Base-by-base conservation (phyloP, 805 yeast species). In the Debaryomyces hansenii region DNA sequence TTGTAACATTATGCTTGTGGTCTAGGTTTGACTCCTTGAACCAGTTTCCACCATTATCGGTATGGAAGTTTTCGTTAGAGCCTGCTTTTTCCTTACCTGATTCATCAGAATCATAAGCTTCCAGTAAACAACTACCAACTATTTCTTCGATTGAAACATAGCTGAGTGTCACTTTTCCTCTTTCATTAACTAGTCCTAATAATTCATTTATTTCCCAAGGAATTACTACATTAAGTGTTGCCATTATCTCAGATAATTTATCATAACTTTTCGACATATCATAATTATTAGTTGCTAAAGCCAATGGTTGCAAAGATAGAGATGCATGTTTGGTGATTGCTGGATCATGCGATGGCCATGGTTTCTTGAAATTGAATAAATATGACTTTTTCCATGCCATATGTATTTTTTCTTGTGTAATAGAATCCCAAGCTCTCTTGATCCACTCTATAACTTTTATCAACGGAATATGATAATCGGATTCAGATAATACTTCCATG, bases 121-220 rank as follows among this genome's bases (percentile, higher is more conserved):
- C 83, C 56, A 77, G 78, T 10, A 80, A 72, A 50, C 86, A 80
- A 56, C 85, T 77, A 20, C 81, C 80, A 2, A 83, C 79, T 38
- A 83, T 73, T 54, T 83, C 87, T 43, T 77, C 83, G 37, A 80
- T 80, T 15, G 86, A 80, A 9, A 78, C 68, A 53, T 82, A 83
- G 37, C 72, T 69, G 11, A 72, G 55, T 1, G 74, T 69, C 15
- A 72, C 67, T 47, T 72, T 72, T 5, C 67, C 67, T 34, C 74
- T 48, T 52, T 72, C 77, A 50, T 72, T 72, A 2, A 72, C 74
- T 27, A 83, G 62, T 34, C 82, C 84, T 38, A 82, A 53, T 33
- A 83, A 59, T 49, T 79, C 78, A 41, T 77, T 77, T 24, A 77
- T 66, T 45, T 80, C 82, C 87, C 87, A 83, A 20, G 80, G 75